phyloP scores from a whole-genome alignment of 2,329 filamentous ascomycete species.

The Aspergillus arachidicola region DNA sequence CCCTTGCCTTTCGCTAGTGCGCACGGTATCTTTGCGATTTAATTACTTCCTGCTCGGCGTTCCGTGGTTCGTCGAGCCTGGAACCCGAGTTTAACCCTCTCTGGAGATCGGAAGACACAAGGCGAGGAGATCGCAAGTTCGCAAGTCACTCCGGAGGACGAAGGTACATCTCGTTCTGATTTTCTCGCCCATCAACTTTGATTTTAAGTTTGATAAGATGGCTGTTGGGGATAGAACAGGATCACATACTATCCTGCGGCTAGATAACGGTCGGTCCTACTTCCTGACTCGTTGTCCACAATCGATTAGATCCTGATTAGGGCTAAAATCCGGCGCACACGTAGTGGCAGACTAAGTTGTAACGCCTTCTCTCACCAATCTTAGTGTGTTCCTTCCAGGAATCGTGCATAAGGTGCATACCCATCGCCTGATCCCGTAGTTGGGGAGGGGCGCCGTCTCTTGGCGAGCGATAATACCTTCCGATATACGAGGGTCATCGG shows the following conservation, averaged over 20 bases:
- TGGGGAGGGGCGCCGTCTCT: not conserved
- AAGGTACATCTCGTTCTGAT: not conserved
- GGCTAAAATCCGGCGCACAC: not conserved
- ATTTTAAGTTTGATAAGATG: not conserved
- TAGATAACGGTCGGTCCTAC: not conserved
- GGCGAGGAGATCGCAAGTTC: too few species aligned
- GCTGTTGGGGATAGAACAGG: not conserved
- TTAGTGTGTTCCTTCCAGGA: conserved; percentile 1
- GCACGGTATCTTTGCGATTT: not conserved
- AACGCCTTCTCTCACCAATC: not conserved
- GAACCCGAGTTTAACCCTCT: not conserved
- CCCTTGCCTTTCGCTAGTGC: not conserved
- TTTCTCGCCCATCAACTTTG: not conserved
- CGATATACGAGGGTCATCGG: conserved; percentile 3
- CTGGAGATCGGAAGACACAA: not conserved
- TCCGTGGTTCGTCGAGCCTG: not conserved
- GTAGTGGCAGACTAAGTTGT: not conserved
- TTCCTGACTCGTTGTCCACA: not conserved
- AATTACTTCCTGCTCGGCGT: not conserved
- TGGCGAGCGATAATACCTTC: not conserved
- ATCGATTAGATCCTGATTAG: not conserved
- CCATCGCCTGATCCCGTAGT: not conserved
- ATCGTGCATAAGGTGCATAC: not conserved
- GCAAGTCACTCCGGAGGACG: too few species aligned
- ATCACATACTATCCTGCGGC: not conserved